These are phyloP conservation scores for Cryptococcus amylolentus DNA, from an alignment of 1,284 basidiomycete species.

Conservation along the genomic window DNA sequence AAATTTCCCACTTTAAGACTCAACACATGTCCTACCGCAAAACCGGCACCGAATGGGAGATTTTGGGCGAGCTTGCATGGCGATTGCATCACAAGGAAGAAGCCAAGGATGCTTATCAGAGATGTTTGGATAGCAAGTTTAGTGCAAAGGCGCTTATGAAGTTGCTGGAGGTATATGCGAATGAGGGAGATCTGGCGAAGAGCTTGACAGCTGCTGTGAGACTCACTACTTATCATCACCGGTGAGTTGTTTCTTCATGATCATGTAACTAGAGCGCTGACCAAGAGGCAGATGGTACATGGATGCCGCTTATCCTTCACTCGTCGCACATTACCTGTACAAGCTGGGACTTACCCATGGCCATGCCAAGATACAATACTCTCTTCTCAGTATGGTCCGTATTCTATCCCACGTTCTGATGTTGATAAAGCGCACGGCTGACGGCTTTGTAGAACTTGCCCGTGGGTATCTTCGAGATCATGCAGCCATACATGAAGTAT, in stretches of 20 bases:
- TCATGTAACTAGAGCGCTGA: constrained; percentile 1
- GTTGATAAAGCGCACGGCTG: background rate
- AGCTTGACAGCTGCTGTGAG: constrained; percentile 87
- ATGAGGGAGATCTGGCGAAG: constrained; percentile 86
- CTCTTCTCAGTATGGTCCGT: constrained; percentile 78
- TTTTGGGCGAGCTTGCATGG: constrained; percentile 87
- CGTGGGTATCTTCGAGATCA: constrained; percentile 75
- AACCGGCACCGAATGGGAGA: constrained; percentile 97
- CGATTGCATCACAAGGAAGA: constrained; percentile 95
- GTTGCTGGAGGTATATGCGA: constrained; percentile 89
- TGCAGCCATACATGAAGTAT: constrained; percentile 61
- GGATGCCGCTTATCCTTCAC: constrained; percentile 84
- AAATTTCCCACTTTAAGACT: constrained; percentile 97
- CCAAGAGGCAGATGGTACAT: constrained; percentile 52
- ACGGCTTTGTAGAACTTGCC: constrained; percentile 57
- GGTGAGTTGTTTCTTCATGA: constrained; percentile 40
- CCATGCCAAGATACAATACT: constrained; percentile 89
- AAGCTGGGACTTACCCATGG: constrained; percentile 92
- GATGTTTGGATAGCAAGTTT: constrained; percentile 85
- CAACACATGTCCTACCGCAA: constrained; percentile 94
- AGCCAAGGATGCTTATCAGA: constrained; percentile 93
- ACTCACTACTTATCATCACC: constrained; percentile 82
- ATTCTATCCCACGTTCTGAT: background rate
- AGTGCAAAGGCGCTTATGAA: constrained; percentile 88
- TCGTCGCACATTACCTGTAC: constrained; percentile 84